phyloP scores from a whole-genome alignment of 75 land plant genomes.

The Pinus tabuliformis region DNA sequence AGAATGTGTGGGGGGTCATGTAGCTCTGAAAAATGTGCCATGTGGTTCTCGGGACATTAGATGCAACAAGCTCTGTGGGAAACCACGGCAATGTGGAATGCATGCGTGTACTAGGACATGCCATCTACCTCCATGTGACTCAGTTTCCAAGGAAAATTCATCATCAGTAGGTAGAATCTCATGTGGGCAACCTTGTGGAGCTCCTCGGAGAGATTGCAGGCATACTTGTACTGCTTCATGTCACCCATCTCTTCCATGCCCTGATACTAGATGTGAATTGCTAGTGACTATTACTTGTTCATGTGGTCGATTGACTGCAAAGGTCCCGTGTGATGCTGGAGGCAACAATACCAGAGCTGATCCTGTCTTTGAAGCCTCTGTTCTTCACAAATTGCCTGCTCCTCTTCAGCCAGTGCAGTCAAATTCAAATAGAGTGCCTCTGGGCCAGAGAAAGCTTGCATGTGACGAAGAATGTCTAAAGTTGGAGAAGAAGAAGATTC shows the following conservation, averaged over 20 bases:
- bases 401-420: constrained; percentile 75
- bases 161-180: constrained; percentile 28
- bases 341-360: constrained; percentile 41
- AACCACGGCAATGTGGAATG: constrained; percentile 87
- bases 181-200: constrained; percentile 94
- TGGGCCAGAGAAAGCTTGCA: constrained; percentile 81
- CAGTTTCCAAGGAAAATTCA: constrained; percentile 10
- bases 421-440: constrained; percentile 54
- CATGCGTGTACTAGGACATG: constrained; percentile 91
- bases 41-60: constrained; percentile 95
- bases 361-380: constrained; percentile 53
- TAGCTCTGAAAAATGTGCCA: constrained; percentile 82
- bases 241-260: constrained; percentile 80
- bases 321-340: constrained; percentile 92
- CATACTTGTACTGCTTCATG: constrained; percentile 85
- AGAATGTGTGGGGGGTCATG: constrained; percentile 94
- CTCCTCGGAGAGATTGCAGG: constrained; percentile 91
- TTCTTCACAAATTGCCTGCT: constrained; percentile 60
- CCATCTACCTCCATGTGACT: constrained; percentile 88
- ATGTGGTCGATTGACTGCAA: constrained; percentile 77
- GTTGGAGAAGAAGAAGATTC: constrained; percentile 65
- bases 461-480: constrained; percentile 96
- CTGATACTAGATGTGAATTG: constrained; percentile 81
- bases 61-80: constrained; percentile 94
- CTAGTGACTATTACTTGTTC: constrained; percentile 80